A percentile compares a stretch with the other conserved stretches of the same genome.
phyloP scores from a whole-genome alignment of 2,329 filamentous ascomycete species.

The Exophiala sideris region DNA sequence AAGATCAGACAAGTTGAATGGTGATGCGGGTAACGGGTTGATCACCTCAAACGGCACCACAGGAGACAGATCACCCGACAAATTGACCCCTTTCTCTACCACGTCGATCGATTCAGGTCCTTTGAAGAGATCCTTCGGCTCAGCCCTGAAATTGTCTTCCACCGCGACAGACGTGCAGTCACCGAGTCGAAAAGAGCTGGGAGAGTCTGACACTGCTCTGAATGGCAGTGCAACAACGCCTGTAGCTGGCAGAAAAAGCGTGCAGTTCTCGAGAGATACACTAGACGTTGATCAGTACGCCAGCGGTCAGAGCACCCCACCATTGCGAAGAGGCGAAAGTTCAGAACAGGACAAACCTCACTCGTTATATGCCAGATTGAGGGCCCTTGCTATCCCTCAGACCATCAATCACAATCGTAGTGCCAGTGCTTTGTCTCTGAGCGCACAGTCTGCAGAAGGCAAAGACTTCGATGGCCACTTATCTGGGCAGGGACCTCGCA shows the following conservation, averaged over 20 bases:
- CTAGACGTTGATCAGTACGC: slow-evolving; percentile 48
- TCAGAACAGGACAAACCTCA: slow-evolving; percentile 60
- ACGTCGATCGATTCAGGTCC: slow-evolving; percentile 7
- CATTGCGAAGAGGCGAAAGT: slow-evolving; percentile 52
- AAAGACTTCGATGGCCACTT: slow-evolving; percentile 37
- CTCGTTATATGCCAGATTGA: slow-evolving; percentile 74
- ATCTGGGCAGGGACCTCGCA: slow-evolving; percentile 46
- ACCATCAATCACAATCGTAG: slow-evolving; percentile 50
- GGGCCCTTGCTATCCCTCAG: slow-evolving; percentile 63
- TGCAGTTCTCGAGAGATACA: slow-evolving; percentile 68
- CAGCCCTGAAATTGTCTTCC: slow-evolving; percentile 2
- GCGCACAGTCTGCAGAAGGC: slow-evolving; percentile 38
- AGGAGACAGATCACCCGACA: slow-evolving; percentile 17
- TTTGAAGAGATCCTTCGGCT: slow-evolving; percentile 11
- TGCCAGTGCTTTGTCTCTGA: slow-evolving; percentile 46
- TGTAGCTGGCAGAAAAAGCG: slow-evolving; percentile 47
- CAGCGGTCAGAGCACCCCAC: slow-evolving; percentile 55
- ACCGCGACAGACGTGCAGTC: slow-evolving; percentile 12
- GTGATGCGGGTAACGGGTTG: neutral
- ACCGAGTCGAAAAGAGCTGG: slow-evolving; percentile 7
- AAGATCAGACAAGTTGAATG: slow-evolving; percentile 1
- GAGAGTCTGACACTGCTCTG: slow-evolving; percentile 10
- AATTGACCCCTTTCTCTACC: slow-evolving; percentile 8
- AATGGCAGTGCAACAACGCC: slow-evolving; percentile 13
- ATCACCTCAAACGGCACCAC: slow-evolving; percentile 6